phyloP scores from a whole-genome alignment of 176 grass and related monocot genomes.

The Thalia dealbata region DNA sequence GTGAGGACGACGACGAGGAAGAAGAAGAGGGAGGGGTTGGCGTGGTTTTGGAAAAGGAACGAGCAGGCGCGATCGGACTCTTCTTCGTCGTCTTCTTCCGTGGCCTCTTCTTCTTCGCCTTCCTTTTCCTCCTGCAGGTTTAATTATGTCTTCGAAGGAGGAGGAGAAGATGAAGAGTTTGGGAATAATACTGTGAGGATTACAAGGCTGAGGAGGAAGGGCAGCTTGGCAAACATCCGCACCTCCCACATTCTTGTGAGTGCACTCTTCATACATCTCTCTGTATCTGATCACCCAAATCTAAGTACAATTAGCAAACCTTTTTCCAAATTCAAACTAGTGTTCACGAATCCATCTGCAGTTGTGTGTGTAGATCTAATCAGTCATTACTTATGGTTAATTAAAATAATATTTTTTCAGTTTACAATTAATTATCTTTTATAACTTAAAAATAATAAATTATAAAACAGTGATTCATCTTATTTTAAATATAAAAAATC shows the following conservation, averaged over 20 bases:
- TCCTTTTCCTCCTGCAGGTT: background rate
- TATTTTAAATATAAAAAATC: too few relatives aligned
- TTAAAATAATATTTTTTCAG: too few relatives aligned
- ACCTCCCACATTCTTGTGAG: constrained; percentile 48
- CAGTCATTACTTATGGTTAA: too few relatives aligned
- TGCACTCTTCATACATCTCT: background rate
- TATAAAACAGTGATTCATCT: too few relatives aligned
- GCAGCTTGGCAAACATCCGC: constrained; percentile 28
- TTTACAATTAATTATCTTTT: too few relatives aligned
- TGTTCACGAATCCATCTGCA: background rate
- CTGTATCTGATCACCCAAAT: too few relatives aligned
- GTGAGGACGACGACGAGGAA: constrained; percentile 24
- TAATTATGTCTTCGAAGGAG: too few relatives aligned
- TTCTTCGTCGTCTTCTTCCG: too few relatives aligned
- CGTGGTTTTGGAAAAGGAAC: background rate
- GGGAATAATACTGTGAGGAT: constrained; percentile 23
- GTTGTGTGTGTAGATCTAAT: background rate
- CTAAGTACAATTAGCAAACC: too few relatives aligned
- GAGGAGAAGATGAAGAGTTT: background rate
- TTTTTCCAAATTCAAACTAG: too few relatives aligned
- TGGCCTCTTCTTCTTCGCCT: background rate
- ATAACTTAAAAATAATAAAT: too few relatives aligned
- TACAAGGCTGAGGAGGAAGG: constrained; percentile 37
- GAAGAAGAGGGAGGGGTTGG: background rate
- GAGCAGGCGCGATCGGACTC: background rate